phyloP scores from a whole-genome alignment of 2,329 filamentous ascomycete genomes.

The Hypoxylon sp. region DNA sequence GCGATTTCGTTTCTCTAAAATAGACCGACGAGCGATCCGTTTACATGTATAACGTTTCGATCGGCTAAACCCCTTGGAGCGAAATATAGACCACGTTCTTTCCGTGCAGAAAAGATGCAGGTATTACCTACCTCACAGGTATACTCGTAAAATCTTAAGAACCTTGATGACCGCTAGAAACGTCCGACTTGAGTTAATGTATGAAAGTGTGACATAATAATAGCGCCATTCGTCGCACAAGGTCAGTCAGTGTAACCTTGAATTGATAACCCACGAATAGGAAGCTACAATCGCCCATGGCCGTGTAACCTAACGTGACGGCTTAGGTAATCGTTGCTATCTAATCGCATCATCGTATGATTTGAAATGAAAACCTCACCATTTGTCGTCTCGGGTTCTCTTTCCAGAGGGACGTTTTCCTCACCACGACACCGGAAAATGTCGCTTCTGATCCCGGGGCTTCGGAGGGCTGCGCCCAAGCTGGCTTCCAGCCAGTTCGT shows the following conservation, averaged over 20 bases:
- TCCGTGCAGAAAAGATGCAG: background rate
- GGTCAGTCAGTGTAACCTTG: background rate
- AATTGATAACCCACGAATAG: background rate
- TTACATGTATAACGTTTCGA: constrained; percentile 12
- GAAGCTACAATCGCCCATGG: background rate
- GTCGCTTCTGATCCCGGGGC: constrained; percentile 58
- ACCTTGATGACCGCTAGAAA: background rate
- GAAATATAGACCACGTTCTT: background rate
- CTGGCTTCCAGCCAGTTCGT: constrained; percentile 57
- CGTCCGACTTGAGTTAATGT: background rate
- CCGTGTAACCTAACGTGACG: no score
- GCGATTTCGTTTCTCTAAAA: constrained; percentile 14
- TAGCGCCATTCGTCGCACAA: constrained; percentile 7
- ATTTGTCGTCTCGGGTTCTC: constrained; percentile 31
- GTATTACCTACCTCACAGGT: no score
- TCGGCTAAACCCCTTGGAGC: background rate
- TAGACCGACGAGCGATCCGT: constrained; percentile 25
- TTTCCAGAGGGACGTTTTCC: constrained; percentile 9
- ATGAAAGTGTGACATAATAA: background rate
- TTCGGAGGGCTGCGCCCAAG: constrained; percentile 57
- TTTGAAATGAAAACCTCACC: constrained; percentile 41
- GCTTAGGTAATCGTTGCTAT: background rate
- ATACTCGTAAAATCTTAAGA: no score
- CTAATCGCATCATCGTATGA: constrained; percentile 35
- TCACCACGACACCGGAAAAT: constrained; percentile 47